A percentile compares a stretch with the other conserved stretches of the same genome.
phyloP scores from a whole-genome alignment of 1,284 basidiomycete genomes.

The Ceratorhiza oryzae-sativae region DNA sequence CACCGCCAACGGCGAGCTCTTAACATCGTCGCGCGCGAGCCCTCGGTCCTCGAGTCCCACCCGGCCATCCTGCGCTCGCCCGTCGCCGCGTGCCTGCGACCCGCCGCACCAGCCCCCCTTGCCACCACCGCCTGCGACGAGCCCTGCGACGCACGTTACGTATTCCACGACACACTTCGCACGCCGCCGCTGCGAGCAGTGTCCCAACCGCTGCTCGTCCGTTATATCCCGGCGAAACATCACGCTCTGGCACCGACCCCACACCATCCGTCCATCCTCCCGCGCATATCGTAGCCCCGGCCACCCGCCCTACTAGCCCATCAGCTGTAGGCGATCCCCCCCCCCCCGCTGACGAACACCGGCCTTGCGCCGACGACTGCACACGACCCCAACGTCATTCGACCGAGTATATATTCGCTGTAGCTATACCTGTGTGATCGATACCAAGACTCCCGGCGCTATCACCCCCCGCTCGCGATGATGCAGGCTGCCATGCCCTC shows the following conservation, averaged over 20 bases:
- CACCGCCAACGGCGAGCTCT: constrained; percentile 34
- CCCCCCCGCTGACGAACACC: constrained; percentile 34
- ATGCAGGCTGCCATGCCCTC: constrained; percentile 29
- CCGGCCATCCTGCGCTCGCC: constrained; percentile 4
- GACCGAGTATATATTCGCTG: not conserved
- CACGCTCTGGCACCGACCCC: constrained; percentile 30
- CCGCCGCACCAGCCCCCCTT: constrained; percentile 31
- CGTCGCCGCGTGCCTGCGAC: constrained; percentile 21
- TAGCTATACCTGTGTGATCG: constrained; percentile 17
- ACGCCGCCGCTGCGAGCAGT: constrained; percentile 20
- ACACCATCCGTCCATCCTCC: not conserved
- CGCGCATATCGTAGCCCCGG: constrained; percentile 9
- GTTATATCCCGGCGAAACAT: constrained; percentile 34
- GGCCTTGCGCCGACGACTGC: constrained; percentile 35
- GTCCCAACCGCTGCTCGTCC: constrained; percentile 6
- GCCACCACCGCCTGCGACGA: constrained; percentile 35
- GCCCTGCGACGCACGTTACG: constrained; percentile 23
- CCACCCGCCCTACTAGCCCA: not conserved
- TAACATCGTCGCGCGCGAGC: constrained; percentile 34
- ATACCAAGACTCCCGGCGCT: constrained; percentile 20
- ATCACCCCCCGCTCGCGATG: not conserved
- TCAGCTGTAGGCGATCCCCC: constrained; percentile 2
- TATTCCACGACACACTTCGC: constrained; percentile 29
- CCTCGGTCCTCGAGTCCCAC: constrained; percentile 31
- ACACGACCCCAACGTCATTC: constrained; percentile 25